Base-by-base conservation (phyloP, 805 yeast species). In the Ogataea pilisensis region DNA sequence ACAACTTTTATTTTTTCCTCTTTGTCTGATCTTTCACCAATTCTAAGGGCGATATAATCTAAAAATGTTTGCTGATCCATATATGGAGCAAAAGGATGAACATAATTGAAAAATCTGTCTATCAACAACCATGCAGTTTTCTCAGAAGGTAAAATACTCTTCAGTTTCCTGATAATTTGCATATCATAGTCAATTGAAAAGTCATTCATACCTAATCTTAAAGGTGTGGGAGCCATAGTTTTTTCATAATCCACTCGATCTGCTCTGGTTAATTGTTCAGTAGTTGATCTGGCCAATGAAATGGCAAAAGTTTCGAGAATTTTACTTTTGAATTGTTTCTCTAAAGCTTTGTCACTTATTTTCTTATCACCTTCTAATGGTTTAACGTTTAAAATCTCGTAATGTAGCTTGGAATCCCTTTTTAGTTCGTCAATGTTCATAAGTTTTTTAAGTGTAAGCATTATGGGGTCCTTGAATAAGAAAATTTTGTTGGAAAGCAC, bases 21-120 rank as follows among this genome's bases (percentile, higher is more conserved):
- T 22, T 50, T 48, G 43, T 48, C 44, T 12, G 59, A 46, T 12
- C 57, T 49, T 0, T 61, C 55, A 0, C 73, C 72, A 3, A 76
- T 50, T 1, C 75, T 58, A 5, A 43, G 45, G 3, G 48, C 42
- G 4, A 72, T 51, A 5, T 52, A 49, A 3, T 51, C 52, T 2
- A 46, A 36, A 39, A 74, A 74, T 28, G 51, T 48, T 3, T 44
- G 48, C 42, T 68, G 65, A 42, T 72, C 76, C 17, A 75, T 31
- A 36, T 57, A 72, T 1, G 81, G 80, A 58, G 66, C 62, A 46
- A 68, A 73, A 2, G 78, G 75, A 49, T 73, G 72, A 6, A 74
- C 49, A 47, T 59, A 61, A 17, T 52, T 50, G 54, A 72, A 75
- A 49, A 65, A 76, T 3, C 75, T 48, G 16, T 63, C 61, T 19